Evolutionary conservation across 495 filamentous ascomycete genomes (phyloP).

Genomic region (Daldinia decipiens): DNA sequence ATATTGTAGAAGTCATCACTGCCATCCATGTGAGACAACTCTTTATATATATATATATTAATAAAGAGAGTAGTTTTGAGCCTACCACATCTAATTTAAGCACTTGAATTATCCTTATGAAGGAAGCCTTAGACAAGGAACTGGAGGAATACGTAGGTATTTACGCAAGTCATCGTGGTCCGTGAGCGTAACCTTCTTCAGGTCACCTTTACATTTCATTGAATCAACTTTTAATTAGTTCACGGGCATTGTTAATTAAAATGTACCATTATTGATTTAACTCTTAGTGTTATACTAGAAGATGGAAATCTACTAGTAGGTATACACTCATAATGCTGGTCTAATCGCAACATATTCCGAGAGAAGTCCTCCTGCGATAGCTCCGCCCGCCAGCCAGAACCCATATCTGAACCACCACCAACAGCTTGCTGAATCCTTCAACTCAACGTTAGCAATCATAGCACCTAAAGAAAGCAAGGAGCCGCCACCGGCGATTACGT

Average conservation of each 20-base stretch:
- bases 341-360: slow-evolving; percentile 46
- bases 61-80: background rate
- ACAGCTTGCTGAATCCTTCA: slow-evolving; percentile 51
- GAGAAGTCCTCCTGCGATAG: slow-evolving; percentile 48
- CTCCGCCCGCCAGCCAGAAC: slow-evolving; percentile 50
- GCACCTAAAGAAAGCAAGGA: slow-evolving; percentile 44
- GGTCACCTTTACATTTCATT: background rate
- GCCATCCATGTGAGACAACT: background rate
- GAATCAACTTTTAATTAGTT: background rate
- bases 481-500: slow-evolving; percentile 45
- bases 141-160: background rate
- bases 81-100: no score
- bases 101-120: background rate
- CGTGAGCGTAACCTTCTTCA: background rate
- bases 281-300: background rate
- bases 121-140: background rate
- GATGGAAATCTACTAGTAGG: background rate
- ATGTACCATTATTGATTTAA: background rate
- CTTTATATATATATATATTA: no score
- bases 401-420: slow-evolving; percentile 56
- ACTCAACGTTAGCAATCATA: slow-evolving; percentile 54
- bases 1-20: background rate
- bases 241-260: background rate
- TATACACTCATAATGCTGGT: slow-evolving; percentile 9
- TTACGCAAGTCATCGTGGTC: background rate